Base-by-base conservation (phyloP, 73 alveolate genomes). In the Effrenium voratum region DNA sequence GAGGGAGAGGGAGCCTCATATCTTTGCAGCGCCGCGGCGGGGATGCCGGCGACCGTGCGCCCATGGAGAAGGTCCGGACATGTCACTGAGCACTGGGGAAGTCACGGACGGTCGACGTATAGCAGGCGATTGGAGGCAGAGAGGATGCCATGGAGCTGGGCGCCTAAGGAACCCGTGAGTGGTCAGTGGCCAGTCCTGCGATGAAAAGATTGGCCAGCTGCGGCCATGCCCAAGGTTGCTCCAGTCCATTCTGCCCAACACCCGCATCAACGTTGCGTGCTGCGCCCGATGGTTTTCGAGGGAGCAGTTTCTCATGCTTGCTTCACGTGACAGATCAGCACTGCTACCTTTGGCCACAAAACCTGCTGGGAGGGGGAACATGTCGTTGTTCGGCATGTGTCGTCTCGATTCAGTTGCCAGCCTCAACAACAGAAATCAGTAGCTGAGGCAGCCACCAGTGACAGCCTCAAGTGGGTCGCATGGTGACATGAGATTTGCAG, bases 31-130 rank as follows among this genome's bases (percentile, higher is more conserved):
- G 93, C 80, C 93, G 66, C 43, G 93, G 93, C 22, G 93, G 93
- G 63, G 93, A 85, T 85, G 93, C 93, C 15, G 93, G 93, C 24
- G 93, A 85, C 28, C 93, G 93, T 3, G 93, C 93, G 66, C 52
- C 63, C 50, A 82, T 32, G 76, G 93, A 49, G 77, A 49, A 47
- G 93, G 52, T n/a, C n/a, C n/a, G n/a, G n/a, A n/a, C n/a, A n/a
- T n/a, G n/a, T n/a, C n/a, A n/a, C n/a, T n/a, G 1, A 36, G 76
- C 68, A 3, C 60, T 10, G 13, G 10, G 43, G 24, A 10, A 45
- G 60, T 5, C 41, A 19, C 30, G 60, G 55, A 40, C 12, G 49
- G 41, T 28, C 24, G n/a, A 40, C 24, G 8, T 40, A 38, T 13
- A 86, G 94, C 83, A 47, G 49, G 30, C 60, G 94, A 82, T 86